Evolutionary conservation across 305 asterid species (phyloP).

Genomic region (Solanum hybrid): DNA sequence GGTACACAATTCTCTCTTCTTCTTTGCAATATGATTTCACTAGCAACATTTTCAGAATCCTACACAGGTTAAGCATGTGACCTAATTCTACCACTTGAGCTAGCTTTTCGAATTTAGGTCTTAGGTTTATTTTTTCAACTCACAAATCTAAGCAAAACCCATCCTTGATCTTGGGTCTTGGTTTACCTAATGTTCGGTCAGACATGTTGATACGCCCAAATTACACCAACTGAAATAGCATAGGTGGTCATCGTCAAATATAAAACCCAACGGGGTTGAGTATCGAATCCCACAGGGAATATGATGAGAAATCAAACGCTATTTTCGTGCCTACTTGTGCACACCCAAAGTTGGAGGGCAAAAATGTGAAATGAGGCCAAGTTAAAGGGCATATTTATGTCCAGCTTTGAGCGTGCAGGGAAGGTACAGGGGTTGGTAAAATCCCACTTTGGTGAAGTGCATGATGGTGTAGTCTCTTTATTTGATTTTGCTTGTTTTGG

Average conservation of each 20-base stretch:
- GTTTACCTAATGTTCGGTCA: not conserved
- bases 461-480: not conserved
- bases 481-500: not conserved
- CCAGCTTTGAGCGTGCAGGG: not conserved
- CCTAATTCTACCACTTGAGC: not conserved
- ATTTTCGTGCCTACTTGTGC: not conserved
- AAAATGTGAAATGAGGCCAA: not conserved
- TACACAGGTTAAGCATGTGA: not conserved
- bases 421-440: not conserved
- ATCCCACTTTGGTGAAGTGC: not conserved
- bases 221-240: not conserved
- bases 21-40: not conserved
- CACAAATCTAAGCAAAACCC: not conserved
- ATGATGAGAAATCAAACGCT: not conserved
- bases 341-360: not conserved
- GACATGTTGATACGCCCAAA: not conserved
- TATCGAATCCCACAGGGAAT: not conserved
- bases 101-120: not conserved
- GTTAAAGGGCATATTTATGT: not conserved
- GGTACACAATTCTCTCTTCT: slow-evolving; percentile 34
- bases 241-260: not conserved
- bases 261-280: not conserved
- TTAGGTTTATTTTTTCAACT: not conserved
- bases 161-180: not conserved
- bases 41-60: not conserved